A percentile compares a stretch with the other conserved stretches of the same genome.
Evolutionary conservation across 257 asterid species (phyloP).

Genomic region (Eucommia ulmoides): DNA sequence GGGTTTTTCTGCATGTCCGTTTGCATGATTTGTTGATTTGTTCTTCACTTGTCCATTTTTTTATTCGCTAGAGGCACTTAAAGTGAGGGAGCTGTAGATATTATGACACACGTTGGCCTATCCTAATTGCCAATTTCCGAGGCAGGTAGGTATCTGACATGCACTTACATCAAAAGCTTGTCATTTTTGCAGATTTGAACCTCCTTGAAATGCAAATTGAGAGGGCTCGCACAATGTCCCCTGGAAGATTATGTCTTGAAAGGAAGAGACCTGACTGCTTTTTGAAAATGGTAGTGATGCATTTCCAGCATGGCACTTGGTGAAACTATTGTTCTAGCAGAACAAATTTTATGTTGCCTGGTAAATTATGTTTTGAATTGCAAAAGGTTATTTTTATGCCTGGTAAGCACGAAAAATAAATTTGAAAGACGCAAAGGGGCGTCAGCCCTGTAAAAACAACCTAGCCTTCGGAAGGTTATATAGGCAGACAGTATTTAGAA

Average conservation of each 20-base stretch:
- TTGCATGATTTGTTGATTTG: background rate
- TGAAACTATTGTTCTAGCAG: background rate
- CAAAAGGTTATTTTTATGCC: no score
- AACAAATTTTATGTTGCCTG: no score
- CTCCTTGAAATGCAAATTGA: slow-evolving; percentile 50
- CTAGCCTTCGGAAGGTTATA: no score
- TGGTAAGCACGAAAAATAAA: no score
- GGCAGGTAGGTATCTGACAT: slow-evolving; percentile 5
- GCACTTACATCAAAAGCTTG: slow-evolving; percentile 2
- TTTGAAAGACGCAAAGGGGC: no score
- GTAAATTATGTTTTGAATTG: no score
- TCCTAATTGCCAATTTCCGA: background rate
- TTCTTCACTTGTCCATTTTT: background rate
- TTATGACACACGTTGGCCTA: background rate
- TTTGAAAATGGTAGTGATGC: slow-evolving; percentile 83
- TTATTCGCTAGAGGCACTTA: background rate
- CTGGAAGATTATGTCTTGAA: slow-evolving; percentile 40
- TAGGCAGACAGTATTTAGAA: no score
- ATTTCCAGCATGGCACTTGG: background rate
- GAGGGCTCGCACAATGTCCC: slow-evolving; percentile 55
- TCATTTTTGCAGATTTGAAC: slow-evolving; percentile 43
- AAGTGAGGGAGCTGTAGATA: background rate
- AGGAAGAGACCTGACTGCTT: slow-evolving; percentile 65
- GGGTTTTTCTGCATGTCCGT: background rate
- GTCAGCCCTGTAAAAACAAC: no score